Evolutionary conservation across 1,139 yeast species (phyloP).

Genomic region (Suhomyces bribrorum): DNA sequence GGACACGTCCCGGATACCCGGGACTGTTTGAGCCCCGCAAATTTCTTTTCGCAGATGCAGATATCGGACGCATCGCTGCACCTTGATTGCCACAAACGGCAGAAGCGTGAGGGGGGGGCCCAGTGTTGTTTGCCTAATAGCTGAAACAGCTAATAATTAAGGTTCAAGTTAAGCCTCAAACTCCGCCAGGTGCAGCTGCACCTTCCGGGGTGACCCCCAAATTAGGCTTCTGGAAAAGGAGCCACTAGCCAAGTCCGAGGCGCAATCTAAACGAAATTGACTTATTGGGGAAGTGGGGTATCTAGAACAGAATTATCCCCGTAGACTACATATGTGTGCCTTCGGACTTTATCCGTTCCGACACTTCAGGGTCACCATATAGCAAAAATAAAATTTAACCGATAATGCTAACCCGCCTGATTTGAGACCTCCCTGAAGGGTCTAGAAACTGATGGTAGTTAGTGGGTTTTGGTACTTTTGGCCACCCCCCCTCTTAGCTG

Average conservation of each 20-base stretch:
- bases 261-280: background rate
- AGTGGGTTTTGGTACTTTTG: too few relatives aligned
- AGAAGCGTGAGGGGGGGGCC: background rate
- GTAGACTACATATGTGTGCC: conserved; percentile 1
- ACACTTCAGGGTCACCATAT: background rate
- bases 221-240: background rate
- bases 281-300: conserved; percentile 8
- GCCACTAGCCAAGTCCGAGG: background rate
- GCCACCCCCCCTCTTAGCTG: too few relatives aligned
- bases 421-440: too few relatives aligned
- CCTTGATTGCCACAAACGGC: too few relatives aligned
- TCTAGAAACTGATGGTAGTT: too few relatives aligned
- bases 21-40: conserved; percentile 13
- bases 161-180: background rate
- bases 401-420: too few relatives aligned
- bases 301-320: background rate
- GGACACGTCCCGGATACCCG: too few relatives aligned
- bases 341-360: conserved; percentile 2
- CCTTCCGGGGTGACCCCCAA: background rate
- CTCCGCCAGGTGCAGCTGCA: background rate
- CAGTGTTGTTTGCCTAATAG: background rate
- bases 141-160: background rate
- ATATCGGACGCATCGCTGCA: too few relatives aligned
- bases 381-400: background rate
- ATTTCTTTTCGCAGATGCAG: conserved; percentile 4